Evolutionary conservation across 148 eudicot genomes (phyloP).

Genomic region (Dysphania ambrosioides): DNA sequence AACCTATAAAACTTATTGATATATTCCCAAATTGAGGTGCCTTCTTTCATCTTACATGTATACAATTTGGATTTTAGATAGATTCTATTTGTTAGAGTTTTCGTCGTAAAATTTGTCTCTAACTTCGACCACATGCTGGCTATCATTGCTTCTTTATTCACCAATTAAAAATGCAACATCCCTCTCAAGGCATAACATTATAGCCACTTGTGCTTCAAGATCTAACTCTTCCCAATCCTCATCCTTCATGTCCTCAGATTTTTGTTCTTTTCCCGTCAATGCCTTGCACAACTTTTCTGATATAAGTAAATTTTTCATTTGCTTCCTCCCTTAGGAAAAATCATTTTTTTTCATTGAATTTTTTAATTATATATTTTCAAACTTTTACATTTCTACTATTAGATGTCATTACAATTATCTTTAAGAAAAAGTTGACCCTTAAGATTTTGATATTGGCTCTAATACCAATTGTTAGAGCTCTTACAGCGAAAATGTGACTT

Average conservation of each 20-base stretch:
- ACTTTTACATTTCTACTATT: too few relatives aligned
- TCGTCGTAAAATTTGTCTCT: neutral
- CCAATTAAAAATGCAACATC: neutral
- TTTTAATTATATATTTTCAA: too few relatives aligned
- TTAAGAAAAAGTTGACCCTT: too few relatives aligned
- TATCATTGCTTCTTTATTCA: neutral
- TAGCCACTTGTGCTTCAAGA: too few relatives aligned
- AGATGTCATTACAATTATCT: too few relatives aligned
- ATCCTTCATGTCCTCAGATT: neutral
- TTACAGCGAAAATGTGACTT: too few relatives aligned
- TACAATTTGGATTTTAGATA: neutral
- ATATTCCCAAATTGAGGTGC: too few relatives aligned
- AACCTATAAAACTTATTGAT: too few relatives aligned
- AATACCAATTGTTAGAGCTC: too few relatives aligned
- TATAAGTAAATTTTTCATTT: too few relatives aligned
- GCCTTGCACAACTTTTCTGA: neutral
- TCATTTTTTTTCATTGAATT: neutral
- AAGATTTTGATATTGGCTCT: too few relatives aligned
- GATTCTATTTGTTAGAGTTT: neutral
- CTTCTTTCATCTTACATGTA: too few relatives aligned
- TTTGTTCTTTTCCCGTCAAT: neutral
- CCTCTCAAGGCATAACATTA: neutral
- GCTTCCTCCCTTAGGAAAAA: constrained; percentile 10
- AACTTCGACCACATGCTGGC: neutral
- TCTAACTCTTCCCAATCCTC: neutral